Evolutionary conservation across 2,329 filamentous ascomycete genomes (phyloP).

Genomic region (Cladosporium sp.): DNA sequence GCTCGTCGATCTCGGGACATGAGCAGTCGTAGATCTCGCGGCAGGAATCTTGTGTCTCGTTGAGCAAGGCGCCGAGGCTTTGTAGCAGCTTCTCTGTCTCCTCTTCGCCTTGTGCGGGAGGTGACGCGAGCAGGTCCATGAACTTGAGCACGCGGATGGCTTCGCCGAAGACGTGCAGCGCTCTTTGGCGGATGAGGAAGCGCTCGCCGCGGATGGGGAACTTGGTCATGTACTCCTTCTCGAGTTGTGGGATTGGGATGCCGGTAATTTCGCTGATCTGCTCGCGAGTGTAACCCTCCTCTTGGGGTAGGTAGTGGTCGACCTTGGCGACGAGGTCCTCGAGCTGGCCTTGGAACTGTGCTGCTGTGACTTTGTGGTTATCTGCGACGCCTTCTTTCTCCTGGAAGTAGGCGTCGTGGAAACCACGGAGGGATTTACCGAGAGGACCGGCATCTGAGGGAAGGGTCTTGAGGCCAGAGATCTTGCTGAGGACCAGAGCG

Average conservation of each 20-base stretch:
- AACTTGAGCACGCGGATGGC: conserved; percentile 84
- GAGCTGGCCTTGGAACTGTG: conserved; percentile 62
- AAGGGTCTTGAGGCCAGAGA: conserved; percentile 61
- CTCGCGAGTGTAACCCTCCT: conserved; percentile 83
- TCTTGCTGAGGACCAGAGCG: conserved; percentile 65
- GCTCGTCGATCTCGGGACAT: conserved; percentile 85
- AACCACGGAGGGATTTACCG: conserved; percentile 78
- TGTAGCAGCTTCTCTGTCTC: conserved; percentile 66
- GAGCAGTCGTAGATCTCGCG: conserved; percentile 87
- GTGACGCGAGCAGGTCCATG: conserved; percentile 66
- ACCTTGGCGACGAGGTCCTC: conserved; percentile 69
- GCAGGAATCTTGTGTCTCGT: conserved; percentile 85
- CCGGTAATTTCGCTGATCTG: conserved; percentile 75
- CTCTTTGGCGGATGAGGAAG: conserved; percentile 85
- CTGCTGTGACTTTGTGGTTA: conserved; percentile 48
- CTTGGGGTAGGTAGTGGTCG: conserved; percentile 69
- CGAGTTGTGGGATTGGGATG: conserved; percentile 68
- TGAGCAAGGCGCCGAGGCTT: conserved; percentile 78
- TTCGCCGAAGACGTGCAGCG: conserved; percentile 87
- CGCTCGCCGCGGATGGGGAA: conserved; percentile 85
- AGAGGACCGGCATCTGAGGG: conserved; percentile 79
- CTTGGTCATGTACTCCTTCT: conserved; percentile 76
- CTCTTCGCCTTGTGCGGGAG: conserved; percentile 47
- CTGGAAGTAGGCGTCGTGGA: conserved; percentile 80
- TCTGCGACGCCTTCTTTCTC: conserved; percentile 49